Base-by-base conservation (phyloP, 768 basidiomycete species). In the Rossbeevera mucosa region DNA sequence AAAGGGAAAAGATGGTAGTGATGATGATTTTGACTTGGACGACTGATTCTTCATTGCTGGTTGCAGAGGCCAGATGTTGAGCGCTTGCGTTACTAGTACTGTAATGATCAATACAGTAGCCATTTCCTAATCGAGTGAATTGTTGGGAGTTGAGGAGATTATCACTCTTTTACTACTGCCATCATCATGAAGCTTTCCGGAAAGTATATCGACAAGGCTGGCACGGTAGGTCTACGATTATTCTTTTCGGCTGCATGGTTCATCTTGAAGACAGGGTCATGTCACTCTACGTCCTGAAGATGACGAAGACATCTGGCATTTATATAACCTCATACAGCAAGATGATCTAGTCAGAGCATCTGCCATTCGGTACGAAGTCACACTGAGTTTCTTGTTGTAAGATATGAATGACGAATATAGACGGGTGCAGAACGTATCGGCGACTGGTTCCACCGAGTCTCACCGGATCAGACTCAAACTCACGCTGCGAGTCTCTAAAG, bases 231-330 rank as follows among this genome's bases (percentile, higher is more conserved):
- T 71, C 22, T 29, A 28, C 26, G 13, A n/a, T 46, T 22, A 5
- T 29, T n/a, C 9, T 21, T n/a, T 30, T 7, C 20, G 36, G 38
- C 30, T 24, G 5, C 47, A 26, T 26, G 8, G 7, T 69, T 67
- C 63, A 70, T 59, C 52, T 33, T 4, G 31, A 40, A 48, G 55
- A 45, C 62, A 94, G 92, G 95, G 95, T 16, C 82, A 94, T 80
- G 89, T 96, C 56, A 91, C 84, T n/a, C 76, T 97, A 42, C 83
- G 91, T 44, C 94, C 95, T 5, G 94, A 99, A 68, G 94, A 98
- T 61, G 93, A 97, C 63, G 96, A 99, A 72, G 96, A 99, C 69
- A 96, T 99, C 88, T 99, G 95, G 94, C 96, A 99, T 77, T 77
- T 97, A 25, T 99, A 98, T 71, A 98, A 99, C 74, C 77, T 99